Evolutionary conservation across 2,329 filamentous ascomycete species (phyloP), one percentile per base, ranked within the genome.

Genomic region (Rhexocercosporidium sp.): DNA sequence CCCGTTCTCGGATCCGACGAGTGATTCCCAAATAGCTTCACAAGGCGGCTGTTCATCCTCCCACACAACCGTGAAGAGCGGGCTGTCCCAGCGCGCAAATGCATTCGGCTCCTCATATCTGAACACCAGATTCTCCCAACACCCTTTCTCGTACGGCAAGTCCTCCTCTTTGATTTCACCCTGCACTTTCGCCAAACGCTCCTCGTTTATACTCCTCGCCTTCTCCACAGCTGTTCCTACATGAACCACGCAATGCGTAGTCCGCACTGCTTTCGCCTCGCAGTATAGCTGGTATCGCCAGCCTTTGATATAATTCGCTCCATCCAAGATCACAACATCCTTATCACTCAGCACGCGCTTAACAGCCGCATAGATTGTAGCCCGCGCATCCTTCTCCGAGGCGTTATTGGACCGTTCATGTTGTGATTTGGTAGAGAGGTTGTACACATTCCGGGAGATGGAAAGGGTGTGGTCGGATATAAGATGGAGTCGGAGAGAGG

Each of bases 281-380:
- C 92, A 95, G 78, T 90, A 91, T 25, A 96, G 82, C 82, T 96
- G 92, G 78, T 96, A 96, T 59, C 93, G 85, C 87, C 92, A 96
- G 44, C 92, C 93, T 79, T 96, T 96, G 81, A 96, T 96, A 80
- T 96, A 96, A 79, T 96, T 96, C 68, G 92, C 81, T 1, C 90
- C 89, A 77, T 96, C 92, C 18, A 93, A 86, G 56, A 96, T 87
- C 62, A 96, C 91, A 66, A 96, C 88, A 75, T 93, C 90, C 74
- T 88, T 88, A 65, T 88, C 86, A 68, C 86, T 88, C 34, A 96
- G 83, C 59, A 89, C 85, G 51, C 92, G 85, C 82, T 95, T 95
- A 54, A 95, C 90, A 68, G 92, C 92, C 68, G 86, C 92, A 77
- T 92, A 93, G 64, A 93, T 83, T 49, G 88, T 85, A 1, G 92